These are phyloP conservation scores for Crepidotus variabilis DNA, from an alignment of 768 basidiomycete species.

Conservation along the genomic window DNA sequence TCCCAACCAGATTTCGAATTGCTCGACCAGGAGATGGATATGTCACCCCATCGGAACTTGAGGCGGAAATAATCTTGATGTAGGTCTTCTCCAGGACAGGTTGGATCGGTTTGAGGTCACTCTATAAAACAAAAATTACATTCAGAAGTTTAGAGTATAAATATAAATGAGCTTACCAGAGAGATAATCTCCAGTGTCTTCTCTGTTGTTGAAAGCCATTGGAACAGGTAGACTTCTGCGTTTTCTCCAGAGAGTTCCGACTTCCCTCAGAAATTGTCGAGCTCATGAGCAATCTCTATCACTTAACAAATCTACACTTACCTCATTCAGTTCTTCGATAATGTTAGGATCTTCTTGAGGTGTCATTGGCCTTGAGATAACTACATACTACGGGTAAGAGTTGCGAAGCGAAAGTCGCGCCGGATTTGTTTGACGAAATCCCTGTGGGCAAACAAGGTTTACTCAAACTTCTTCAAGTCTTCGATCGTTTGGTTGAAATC, in stretches of 20 bases:
- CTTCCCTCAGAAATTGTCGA: constrained; percentile 28
- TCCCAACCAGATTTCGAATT: constrained; percentile 70
- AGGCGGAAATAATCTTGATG: constrained; percentile 63
- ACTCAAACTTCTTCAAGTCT: no score
- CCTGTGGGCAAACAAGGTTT: no score
- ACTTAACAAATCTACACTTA: neutral
- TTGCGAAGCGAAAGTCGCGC: no score
- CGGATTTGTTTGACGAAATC: no score
- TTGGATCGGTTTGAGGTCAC: constrained; percentile 63
- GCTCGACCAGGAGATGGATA: constrained; percentile 89
- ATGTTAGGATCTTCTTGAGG: neutral
- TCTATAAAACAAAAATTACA: constrained; percentile 35
- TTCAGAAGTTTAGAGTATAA: neutral
- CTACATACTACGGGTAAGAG: no score
- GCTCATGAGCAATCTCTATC: neutral
- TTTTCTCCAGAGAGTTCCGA: constrained; percentile 67
- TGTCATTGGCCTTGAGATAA: neutral
- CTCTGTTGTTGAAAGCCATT: constrained; percentile 74
- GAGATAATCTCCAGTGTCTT: constrained; percentile 46
- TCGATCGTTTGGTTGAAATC: no score
- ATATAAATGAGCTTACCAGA: constrained; percentile 41
- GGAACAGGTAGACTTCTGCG: constrained; percentile 79
- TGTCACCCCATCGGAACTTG: constrained; percentile 29
- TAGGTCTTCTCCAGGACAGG: constrained; percentile 56
- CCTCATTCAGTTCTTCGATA: neutral